Evolutionary conservation across 176 grass and related monocot species (phyloP).

Genomic region (Cymbopogon citratus): DNA sequence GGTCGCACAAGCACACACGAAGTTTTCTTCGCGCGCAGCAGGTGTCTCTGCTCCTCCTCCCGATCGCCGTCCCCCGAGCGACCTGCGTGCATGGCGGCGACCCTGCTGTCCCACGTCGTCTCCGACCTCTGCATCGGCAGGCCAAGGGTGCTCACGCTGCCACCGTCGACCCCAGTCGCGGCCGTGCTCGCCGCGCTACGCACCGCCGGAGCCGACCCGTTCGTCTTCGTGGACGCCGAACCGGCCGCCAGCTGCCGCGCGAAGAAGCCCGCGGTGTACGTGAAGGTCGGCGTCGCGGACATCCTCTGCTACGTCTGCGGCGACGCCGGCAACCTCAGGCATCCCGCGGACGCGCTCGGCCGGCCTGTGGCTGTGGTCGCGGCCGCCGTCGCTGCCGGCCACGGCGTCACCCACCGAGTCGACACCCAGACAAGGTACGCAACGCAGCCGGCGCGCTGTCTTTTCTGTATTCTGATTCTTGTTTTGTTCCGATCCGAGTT

Average conservation of each 20-base stretch:
- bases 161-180: conserved; percentile 40
- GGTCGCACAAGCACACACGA: not conserved
- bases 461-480: not conserved
- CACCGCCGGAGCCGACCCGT: conserved; percentile 26
- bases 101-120: conserved; percentile 53
- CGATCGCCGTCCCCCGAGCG: not conserved
- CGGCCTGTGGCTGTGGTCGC: conserved; percentile 41
- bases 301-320: conserved; percentile 67
- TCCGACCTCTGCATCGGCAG: conserved; percentile 96
- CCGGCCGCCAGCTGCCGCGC: not conserved
- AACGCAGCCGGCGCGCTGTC: not conserved
- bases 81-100: conserved; percentile 51
- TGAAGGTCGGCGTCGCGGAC: conserved; percentile 55
- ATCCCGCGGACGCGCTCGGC: conserved; percentile 37
- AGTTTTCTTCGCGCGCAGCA: not conserved
- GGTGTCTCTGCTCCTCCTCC: not conserved
- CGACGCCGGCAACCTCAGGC: conserved; percentile 30
- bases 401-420: conserved; percentile 37
- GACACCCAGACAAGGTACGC: conserved; percentile 49
- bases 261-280: conserved; percentile 11
- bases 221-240: conserved; percentile 37
- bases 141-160: conserved; percentile 58
- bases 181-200: conserved; percentile 44
- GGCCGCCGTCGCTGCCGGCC: not conserved
- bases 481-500: not conserved